Evolutionary conservation across 139 green algal species (phyloP).

Genomic region (Chlamydomonas sp.): DNA sequence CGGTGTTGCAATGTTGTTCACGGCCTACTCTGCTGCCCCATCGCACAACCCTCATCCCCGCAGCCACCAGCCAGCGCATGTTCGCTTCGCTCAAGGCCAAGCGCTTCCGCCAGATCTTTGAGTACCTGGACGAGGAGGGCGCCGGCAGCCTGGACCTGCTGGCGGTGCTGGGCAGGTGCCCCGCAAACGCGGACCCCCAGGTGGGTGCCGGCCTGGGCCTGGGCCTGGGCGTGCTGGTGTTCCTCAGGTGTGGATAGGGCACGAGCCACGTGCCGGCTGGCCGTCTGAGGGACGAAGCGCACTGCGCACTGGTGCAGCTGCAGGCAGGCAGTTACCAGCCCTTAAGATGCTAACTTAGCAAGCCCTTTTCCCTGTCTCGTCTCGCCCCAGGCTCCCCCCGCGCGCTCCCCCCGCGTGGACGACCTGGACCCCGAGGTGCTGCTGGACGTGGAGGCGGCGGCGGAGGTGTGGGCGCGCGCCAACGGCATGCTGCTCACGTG

Average conservation of each 20-base stretch:
- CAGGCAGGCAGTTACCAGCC: too few species aligned
- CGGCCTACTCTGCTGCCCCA: background rate
- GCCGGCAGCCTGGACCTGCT: constrained; percentile 40
- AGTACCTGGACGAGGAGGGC: constrained; percentile 69
- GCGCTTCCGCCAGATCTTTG: constrained; percentile 83
- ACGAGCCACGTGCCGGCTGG: too few species aligned
- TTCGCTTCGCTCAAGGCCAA: constrained; percentile 74
- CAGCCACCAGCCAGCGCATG: constrained; percentile 57
- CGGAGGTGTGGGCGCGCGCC: constrained; percentile 24
- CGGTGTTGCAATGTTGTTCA: background rate
- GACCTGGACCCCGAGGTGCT: constrained; percentile 68
- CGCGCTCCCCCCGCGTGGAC: constrained; percentile 43
- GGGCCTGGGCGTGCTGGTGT: too few species aligned
- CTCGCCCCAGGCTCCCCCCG: too few species aligned
- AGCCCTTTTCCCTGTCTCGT: too few species aligned
- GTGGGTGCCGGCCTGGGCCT: too few species aligned
- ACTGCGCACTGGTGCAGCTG: too few species aligned
- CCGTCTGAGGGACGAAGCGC: too few species aligned
- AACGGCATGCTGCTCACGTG: constrained; percentile 18
- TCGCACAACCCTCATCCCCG: too few species aligned
- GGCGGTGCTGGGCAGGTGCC: constrained; percentile 44
- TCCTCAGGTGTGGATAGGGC: too few species aligned
- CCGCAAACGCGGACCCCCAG: background rate
- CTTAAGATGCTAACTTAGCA: too few species aligned
- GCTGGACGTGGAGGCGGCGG: constrained; percentile 37